phyloP scores from a whole-genome alignment of 192 early-diverging fungal genomes.

The Chytriomyces sp. region DNA sequence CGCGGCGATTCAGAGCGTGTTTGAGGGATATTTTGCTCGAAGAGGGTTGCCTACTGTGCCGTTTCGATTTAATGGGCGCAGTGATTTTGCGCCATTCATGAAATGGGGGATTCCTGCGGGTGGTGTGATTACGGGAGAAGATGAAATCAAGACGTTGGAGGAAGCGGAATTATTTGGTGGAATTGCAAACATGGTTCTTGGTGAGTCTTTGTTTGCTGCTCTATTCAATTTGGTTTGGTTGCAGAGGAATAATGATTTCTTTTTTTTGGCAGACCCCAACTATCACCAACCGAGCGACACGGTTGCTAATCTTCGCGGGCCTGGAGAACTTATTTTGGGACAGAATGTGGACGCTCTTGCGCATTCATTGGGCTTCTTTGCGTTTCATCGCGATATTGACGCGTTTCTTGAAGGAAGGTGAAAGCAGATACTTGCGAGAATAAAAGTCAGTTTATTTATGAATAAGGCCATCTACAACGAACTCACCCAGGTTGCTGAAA shows the following conservation, averaged over 20 bases:
- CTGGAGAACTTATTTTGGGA: slow-evolving; percentile 28
- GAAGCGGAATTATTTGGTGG: slow-evolving; percentile 41
- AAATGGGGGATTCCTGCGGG: slow-evolving; percentile 42
- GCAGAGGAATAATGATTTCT: neutral
- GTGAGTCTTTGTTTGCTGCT: no score
- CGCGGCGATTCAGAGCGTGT: slow-evolving; percentile 35
- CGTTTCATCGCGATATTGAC: slow-evolving; percentile 24
- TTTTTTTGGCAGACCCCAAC: slow-evolving; percentile 17
- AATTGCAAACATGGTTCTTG: slow-evolving; percentile 39
- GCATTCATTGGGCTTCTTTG: slow-evolving; percentile 31
- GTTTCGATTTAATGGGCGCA: slow-evolving; percentile 44
- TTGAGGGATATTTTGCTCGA: slow-evolving; percentile 37
- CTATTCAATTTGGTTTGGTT: neutral
- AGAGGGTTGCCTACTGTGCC: slow-evolving; percentile 24
- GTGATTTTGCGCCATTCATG: slow-evolving; percentile 49
- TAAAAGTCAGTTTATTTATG: no score
- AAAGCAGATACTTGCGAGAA: no score
- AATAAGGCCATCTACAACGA: no score
- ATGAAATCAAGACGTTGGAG: slow-evolving; percentile 44
- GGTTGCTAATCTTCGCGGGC: slow-evolving; percentile 20
- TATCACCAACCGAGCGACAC: slow-evolving; percentile 43
- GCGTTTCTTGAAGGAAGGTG: neutral
- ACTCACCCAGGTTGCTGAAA: no score
- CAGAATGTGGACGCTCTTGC: slow-evolving; percentile 44
- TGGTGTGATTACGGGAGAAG: slow-evolving; percentile 49